A percentile compares a stretch with the other conserved stretches of the same genome.
These are phyloP conservation scores for Wickerhamiella spandovensis DNA, from an alignment of 805 yeast species.

Conservation along the genomic window DNA sequence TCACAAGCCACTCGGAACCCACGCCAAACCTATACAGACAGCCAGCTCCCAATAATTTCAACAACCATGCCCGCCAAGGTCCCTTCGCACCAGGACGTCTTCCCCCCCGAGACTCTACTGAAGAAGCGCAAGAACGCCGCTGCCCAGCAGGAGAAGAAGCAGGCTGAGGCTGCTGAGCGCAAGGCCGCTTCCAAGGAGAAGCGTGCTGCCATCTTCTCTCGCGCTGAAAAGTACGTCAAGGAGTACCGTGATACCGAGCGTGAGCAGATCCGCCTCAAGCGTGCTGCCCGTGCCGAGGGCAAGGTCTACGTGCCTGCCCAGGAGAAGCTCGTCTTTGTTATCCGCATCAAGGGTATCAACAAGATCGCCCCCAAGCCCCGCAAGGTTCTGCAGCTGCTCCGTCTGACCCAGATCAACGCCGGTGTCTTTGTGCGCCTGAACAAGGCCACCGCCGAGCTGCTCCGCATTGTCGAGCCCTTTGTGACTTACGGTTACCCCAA, in stretches of 20 bases:
- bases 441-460: slow-evolving; percentile 88
- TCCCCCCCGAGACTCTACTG: slow-evolving; percentile 44
- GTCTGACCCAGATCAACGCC: slow-evolving; percentile 87
- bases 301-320: slow-evolving; percentile 92
- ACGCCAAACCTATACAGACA: neutral
- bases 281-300: slow-evolving; percentile 70
- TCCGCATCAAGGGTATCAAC: slow-evolving; percentile 99
- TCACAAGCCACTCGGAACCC: neutral
- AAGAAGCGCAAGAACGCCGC: slow-evolving; percentile 47
- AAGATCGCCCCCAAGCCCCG: slow-evolving; percentile 99
- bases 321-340: slow-evolving; percentile 85
- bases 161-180: slow-evolving; percentile 33
- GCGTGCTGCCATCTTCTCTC: slow-evolving; percentile 55
- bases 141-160: slow-evolving; percentile 43
- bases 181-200: slow-evolving; percentile 23
- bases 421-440: slow-evolving; percentile 92
- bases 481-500: slow-evolving; percentile 97
- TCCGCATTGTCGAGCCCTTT: slow-evolving; percentile 91
- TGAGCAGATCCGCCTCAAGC: slow-evolving; percentile 79
- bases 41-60: neutral
- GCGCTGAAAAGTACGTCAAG: slow-evolving; percentile 93
- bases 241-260: slow-evolving; percentile 91
- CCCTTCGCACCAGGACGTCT: slow-evolving; percentile 17
- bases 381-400: slow-evolving; percentile 84
- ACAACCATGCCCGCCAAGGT: slow-evolving; percentile 8